A percentile compares a stretch with the other conserved stretches of the same genome.
Evolutionary conservation across 805 yeast genomes (phyloP).

Genomic region (Zygoascus ofunaensis): DNA sequence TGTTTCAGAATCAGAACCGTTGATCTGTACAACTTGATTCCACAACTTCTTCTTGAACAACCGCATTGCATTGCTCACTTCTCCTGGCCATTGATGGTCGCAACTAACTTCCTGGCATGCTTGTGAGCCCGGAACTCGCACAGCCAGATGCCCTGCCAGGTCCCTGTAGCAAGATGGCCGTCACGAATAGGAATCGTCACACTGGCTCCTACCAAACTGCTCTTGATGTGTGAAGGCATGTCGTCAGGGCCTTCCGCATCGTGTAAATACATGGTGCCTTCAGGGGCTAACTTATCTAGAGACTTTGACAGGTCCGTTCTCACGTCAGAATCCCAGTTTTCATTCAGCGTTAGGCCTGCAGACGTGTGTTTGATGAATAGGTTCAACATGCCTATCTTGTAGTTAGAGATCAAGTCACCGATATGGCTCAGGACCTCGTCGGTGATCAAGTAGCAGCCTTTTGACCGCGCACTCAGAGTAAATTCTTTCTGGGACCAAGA

Average conservation of each 20-base stretch:
- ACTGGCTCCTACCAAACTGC: slow-evolving; percentile 50
- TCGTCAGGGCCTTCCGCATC: slow-evolving; percentile 73
- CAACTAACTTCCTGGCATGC: slow-evolving; percentile 54
- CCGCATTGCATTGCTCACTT: too few species aligned
- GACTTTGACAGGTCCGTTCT: slow-evolving; percentile 58
- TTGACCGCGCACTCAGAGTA: slow-evolving; percentile 44
- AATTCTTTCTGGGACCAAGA: slow-evolving; percentile 56
- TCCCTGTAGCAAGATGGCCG: slow-evolving; percentile 62
- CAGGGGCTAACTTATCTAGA: slow-evolving; percentile 60
- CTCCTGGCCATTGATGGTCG: slow-evolving; percentile 8
- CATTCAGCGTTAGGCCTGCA: slow-evolving; percentile 68
- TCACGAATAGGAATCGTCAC: slow-evolving; percentile 59
- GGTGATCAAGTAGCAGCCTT: slow-evolving; percentile 65
- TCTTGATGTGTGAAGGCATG: slow-evolving; percentile 74
- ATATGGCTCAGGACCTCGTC: slow-evolving; percentile 49
- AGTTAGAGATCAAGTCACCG: slow-evolving; percentile 46
- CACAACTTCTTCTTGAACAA: too few species aligned
- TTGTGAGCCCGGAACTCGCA: slow-evolving; percentile 60
- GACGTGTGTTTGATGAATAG: slow-evolving; percentile 72
- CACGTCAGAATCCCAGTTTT: slow-evolving; percentile 74
- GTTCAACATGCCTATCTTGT: slow-evolving; percentile 54
- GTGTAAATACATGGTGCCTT: slow-evolving; percentile 47
- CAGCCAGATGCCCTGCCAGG: slow-evolving; percentile 80
- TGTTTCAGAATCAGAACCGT: too few species aligned
- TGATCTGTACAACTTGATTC: too few species aligned